Evolutionary conservation across 2,329 filamentous ascomycete genomes (phyloP).

Genomic region (Scedosporium dehoogii): DNA sequence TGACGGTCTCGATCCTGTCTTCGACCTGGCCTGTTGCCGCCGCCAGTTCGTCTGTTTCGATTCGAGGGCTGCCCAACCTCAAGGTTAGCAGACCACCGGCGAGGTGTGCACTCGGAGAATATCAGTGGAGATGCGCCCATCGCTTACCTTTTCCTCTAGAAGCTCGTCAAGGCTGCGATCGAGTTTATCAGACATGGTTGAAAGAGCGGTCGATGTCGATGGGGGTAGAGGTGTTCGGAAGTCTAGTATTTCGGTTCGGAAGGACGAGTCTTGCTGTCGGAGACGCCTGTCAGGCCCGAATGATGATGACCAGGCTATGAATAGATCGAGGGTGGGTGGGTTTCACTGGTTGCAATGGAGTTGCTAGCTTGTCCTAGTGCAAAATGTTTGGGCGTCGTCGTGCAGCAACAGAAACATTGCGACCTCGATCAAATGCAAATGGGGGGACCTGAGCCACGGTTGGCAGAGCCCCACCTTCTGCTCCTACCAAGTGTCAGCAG

Average conservation of each 20-base stretch:
- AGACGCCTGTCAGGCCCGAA: background rate
- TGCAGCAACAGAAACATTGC: background rate
- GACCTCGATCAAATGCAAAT: no score
- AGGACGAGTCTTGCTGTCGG: background rate
- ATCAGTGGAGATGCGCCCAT: background rate
- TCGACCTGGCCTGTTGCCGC: constrained; percentile 15
- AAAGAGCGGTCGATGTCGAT: background rate
- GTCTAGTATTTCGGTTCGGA: background rate
- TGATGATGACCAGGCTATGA: background rate
- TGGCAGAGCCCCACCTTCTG: no score
- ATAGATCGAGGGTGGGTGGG: background rate
- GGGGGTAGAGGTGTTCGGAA: background rate
- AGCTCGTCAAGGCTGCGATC: constrained; percentile 48
- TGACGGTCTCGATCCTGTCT: constrained; percentile 26
- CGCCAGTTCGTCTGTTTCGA: constrained; percentile 23
- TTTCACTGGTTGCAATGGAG: background rate
- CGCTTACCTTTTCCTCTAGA: constrained; percentile 37
- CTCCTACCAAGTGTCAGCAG: no score
- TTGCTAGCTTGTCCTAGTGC: background rate
- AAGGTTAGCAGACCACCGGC: background rate
- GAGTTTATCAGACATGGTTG: constrained; percentile 33
- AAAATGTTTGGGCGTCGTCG: background rate
- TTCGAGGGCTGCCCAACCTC: constrained; percentile 3
- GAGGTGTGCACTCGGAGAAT: background rate
- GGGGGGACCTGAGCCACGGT: no score